Percentiles rank a stretch among this genome's conserved stretches.
phyloP scores from a whole-genome alignment of 192 early-diverging fungal genomes.

The Coemansia sp. region DNA sequence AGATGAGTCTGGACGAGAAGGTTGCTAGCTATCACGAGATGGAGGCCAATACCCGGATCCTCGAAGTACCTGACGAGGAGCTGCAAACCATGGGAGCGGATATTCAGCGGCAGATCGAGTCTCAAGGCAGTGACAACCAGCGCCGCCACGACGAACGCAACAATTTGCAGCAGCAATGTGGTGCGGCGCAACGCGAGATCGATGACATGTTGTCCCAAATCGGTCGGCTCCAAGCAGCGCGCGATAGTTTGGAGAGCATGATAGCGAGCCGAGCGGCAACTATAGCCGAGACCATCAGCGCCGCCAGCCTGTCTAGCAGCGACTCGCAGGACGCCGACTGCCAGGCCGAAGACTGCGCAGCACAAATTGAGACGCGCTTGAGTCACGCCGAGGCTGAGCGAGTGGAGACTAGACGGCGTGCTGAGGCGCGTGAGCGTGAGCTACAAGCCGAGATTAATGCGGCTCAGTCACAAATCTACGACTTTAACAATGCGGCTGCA shows the following conservation, averaged over 20 bases:
- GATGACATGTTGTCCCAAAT: conserved; percentile 37
- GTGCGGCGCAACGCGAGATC: conserved; percentile 18
- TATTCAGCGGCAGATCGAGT: conserved; percentile 28
- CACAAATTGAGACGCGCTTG: conserved; percentile 37
- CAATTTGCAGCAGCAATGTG: conserved; percentile 16
- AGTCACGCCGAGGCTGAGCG: conserved; percentile 54
- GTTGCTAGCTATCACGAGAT: conserved; percentile 51
- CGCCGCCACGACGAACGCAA: conserved; percentile 29
- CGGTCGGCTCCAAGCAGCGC: conserved; percentile 30
- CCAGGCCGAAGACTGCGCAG: conserved; percentile 19
- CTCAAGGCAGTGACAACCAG: conserved; percentile 39
- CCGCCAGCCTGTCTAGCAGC: conserved; percentile 7
- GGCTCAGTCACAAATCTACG: conserved; percentile 37
- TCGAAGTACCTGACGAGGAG: conserved; percentile 62
- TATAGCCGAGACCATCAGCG: conserved; percentile 24
- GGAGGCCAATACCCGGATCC: conserved; percentile 37
- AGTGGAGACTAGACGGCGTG: conserved; percentile 19
- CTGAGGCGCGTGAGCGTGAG: conserved; percentile 19
- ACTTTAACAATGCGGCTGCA: conserved; percentile 22
- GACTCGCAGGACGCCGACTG: conserved; percentile 18
- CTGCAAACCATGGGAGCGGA: conserved; percentile 61
- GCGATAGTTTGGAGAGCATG: conserved; percentile 36
- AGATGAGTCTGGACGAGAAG: conserved; percentile 42
- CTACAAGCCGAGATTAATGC: conserved; percentile 38
- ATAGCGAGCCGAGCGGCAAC: conserved; percentile 23